Base-by-base conservation (phyloP, 805 yeast species). In the Ogataea angusta region DNA sequence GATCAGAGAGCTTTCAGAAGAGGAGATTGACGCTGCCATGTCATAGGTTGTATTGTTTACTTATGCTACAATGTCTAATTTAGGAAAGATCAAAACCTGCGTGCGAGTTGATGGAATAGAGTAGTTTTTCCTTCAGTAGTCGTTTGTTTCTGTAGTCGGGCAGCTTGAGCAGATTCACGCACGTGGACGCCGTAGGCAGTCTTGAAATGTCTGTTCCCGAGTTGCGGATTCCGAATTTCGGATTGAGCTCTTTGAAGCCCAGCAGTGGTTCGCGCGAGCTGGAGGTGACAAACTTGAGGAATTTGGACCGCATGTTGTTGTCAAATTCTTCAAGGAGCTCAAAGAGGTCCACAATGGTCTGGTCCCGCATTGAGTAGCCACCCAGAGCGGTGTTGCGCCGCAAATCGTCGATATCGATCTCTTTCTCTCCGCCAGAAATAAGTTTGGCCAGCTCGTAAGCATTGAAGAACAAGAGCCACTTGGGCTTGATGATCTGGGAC, bases 161-260 rank as follows among this genome's bases (percentile, higher is more conserved):
- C 19, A 93, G 62, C 54, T 84, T 89, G 46, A 93, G 67, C 42
- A 93, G 63, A 56, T 93, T 93, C 22, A 89, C 86, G 69, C 99
- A 93, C 0, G 99, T 93, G 0, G 96, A 80, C 0, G 98, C 85
- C 0, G 97, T 87, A 0, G 99, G 99, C 28, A 93, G 66, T 22
- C 95, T 66, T 2, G 68, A 69, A 2, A 19, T 16, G 19, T 75
- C 76, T 8, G 57, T 40, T 0, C 91, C 93, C 0, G 82, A 72
- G 48, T 80, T 80, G 27, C 86, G 61, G 34, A 93, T 82, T 1
- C 95, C 95, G 62, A 93, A 88, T 40, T 68, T 70, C 0, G 99
- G 99, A 22, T 64, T 67, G 34, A 88, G 68, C 3, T 81, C 77
- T 10, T 74, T 70, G 57, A 93, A 91, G 0, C 99, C 99, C 18